Conservation (phyloP, 345 rosid genomes). For the Aurinia saxatilis region DNA sequence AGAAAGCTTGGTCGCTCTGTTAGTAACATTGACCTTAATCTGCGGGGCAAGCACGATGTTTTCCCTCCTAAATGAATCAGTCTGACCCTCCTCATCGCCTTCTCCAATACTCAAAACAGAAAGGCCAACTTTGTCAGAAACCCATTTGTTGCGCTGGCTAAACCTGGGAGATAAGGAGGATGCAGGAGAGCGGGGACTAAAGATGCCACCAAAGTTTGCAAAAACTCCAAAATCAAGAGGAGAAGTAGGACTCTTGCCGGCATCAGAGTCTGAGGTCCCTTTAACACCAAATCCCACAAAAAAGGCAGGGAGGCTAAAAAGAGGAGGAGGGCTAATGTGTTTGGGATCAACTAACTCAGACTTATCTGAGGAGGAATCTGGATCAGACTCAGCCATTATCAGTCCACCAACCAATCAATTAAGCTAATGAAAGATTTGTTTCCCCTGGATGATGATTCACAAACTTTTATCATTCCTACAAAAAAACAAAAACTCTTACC, state of each 20-base stretch:
- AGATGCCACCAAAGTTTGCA: conserved; percentile 43
- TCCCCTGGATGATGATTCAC: not conserved
- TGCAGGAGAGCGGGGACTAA: conserved; percentile 36
- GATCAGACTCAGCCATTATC: conserved; percentile 19
- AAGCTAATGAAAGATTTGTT: not conserved
- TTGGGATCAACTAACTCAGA: conserved; percentile 17
- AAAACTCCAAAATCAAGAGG: conserved; percentile 51
- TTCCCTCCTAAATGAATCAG: conserved; percentile 29
- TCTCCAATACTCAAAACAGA: conserved; percentile 34
- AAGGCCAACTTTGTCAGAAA: conserved; percentile 48
- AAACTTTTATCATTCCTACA: not conserved
- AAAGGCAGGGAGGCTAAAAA: conserved; percentile 36
- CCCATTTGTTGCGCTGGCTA: conserved; percentile 36
- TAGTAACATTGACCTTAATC: conserved; percentile 41
- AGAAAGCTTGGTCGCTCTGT: not conserved
- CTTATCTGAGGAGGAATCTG: not conserved
- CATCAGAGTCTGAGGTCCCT: conserved; percentile 34
- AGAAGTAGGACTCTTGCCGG: conserved; percentile 50
- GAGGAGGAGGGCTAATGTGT: conserved; percentile 30
- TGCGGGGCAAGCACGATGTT: conserved; percentile 46
- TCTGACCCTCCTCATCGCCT: not conserved
- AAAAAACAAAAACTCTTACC: not conserved
- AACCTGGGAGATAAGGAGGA: conserved; percentile 18
- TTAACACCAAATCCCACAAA: conserved; percentile 16
- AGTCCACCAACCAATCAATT: too few species aligned